Conservation (phyloP, 805 yeast species). For the Metschnikowia hibisci region DNA sequence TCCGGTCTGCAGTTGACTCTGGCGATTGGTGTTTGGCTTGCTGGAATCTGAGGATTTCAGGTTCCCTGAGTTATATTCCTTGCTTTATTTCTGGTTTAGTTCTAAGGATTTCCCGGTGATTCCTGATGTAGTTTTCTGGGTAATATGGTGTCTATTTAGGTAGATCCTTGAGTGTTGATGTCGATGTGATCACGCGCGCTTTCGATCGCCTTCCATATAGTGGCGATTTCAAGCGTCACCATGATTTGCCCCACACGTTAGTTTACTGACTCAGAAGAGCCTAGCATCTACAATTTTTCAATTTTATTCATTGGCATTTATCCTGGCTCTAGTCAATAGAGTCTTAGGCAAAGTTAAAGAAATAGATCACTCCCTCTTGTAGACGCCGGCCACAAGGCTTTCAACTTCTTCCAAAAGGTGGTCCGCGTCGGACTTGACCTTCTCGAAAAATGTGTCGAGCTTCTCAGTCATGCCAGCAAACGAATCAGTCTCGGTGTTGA, state of each 20-base stretch:
- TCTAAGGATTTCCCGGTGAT: too few relatives aligned
- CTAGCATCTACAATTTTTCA: background rate
- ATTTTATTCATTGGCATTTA: background rate
- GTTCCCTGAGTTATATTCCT: too few relatives aligned
- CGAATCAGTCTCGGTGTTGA: conserved; percentile 16
- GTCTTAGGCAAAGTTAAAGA: background rate
- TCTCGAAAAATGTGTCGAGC: conserved; percentile 21
- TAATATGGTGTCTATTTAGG: too few relatives aligned
- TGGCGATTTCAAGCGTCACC: background rate
- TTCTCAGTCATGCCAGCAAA: conserved; percentile 13
- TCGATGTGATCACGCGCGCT: too few relatives aligned
- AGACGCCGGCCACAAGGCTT: conserved; percentile 26
- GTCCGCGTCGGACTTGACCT: conserved; percentile 18
- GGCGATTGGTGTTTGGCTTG: background rate
- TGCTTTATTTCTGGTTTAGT: too few relatives aligned
- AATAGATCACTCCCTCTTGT: conserved; percentile 16
- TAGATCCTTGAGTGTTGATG: too few relatives aligned
- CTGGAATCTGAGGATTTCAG: background rate
- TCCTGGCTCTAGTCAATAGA: conserved; percentile 6
- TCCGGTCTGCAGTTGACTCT: background rate
- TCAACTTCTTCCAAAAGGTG: conserved; percentile 24
- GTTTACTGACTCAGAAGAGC: too few relatives aligned
- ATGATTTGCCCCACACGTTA: too few relatives aligned
- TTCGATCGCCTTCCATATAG: background rate
- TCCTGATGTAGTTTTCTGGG: too few relatives aligned